Percentiles rank a stretch among this genome's conserved stretches.
phyloP scores from a whole-genome alignment of 306 rosid species.

The Vicia faba region DNA sequence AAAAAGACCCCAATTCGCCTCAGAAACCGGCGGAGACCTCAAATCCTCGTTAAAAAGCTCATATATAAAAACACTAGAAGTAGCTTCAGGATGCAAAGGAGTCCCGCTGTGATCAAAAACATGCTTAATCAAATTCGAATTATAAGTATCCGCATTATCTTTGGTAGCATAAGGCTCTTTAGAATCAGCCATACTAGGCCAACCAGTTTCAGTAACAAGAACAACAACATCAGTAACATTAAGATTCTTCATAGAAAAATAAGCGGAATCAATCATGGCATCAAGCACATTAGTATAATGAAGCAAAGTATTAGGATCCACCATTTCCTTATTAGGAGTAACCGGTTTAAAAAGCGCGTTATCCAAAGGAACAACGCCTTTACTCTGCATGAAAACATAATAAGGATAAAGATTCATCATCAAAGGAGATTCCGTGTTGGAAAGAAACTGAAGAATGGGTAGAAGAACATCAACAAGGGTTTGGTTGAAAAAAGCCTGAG shows the following conservation, averaged over 20 bases:
- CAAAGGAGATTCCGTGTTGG: conserved; percentile 69
- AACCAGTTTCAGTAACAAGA: conserved; percentile 84
- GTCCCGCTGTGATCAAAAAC: conserved; percentile 74
- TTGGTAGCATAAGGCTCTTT: conserved; percentile 86
- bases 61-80: conserved; percentile 75
- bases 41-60: conserved; percentile 83
- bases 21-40: conserved; percentile 81
- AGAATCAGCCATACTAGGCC: conserved; percentile 89
- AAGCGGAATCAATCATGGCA: conserved; percentile 90
- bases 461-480: conserved; percentile 45
- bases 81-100: conserved; percentile 77
- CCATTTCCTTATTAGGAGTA: conserved; percentile 89
- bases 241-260: conserved; percentile 86
- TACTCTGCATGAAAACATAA: conserved; percentile 89
- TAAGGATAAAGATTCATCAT: conserved; percentile 97
- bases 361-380: conserved; percentile 91
- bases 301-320: conserved; percentile 90
- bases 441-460: conserved; percentile 74
- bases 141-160: conserved; percentile 85
- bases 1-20: conserved; percentile 91
- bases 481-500: conserved; percentile 89
- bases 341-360: conserved; percentile 84
- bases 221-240: conserved; percentile 78
- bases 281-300: conserved; percentile 86
- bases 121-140: conserved; percentile 82